Conservation (phyloP, 345 rosid species). For the Pistacia integerrima region DNA sequence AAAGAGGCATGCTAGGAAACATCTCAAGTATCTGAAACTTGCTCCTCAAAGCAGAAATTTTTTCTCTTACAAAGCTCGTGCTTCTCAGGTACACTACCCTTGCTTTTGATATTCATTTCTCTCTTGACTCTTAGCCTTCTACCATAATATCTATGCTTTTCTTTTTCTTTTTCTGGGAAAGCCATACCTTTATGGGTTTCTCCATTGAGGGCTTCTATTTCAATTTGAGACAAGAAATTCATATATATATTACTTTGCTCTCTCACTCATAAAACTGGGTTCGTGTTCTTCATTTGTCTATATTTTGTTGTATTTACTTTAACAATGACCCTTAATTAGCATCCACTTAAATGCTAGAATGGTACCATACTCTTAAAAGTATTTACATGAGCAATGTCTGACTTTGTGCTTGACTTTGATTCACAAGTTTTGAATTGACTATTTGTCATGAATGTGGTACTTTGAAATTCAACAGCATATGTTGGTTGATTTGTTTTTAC, state of each 20-base stretch:
- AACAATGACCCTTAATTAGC: not conserved
- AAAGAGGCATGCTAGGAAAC: constrained; percentile 43
- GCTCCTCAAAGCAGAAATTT: constrained; percentile 53
- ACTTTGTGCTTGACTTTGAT: not conserved
- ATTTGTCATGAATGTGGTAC: constrained; percentile 2
- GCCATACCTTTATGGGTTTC: not conserved
- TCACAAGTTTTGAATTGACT: not conserved
- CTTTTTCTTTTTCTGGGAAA: constrained; percentile 1
- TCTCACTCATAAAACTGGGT: not conserved
- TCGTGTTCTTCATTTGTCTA: not conserved
- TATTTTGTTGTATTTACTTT: not conserved
- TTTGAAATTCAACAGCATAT: constrained; percentile 13
- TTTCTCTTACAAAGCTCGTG: constrained; percentile 42
- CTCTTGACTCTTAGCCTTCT: not conserved
- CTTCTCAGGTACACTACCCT: constrained; percentile 54
- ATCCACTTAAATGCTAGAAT: not conserved
- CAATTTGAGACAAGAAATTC: not conserved
- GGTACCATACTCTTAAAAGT: not conserved
- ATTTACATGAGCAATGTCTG: too few relatives aligned
- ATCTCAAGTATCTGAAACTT: constrained; percentile 54
- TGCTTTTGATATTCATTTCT: constrained; percentile 11
- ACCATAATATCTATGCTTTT: not conserved
- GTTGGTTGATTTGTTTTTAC: constrained; percentile 36
- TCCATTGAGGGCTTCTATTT: not conserved
- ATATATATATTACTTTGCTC: not conserved